These are phyloP conservation scores for Bacidia gigantensis DNA, from an alignment of 495 filamentous ascomycete species.

Conservation along the genomic window DNA sequence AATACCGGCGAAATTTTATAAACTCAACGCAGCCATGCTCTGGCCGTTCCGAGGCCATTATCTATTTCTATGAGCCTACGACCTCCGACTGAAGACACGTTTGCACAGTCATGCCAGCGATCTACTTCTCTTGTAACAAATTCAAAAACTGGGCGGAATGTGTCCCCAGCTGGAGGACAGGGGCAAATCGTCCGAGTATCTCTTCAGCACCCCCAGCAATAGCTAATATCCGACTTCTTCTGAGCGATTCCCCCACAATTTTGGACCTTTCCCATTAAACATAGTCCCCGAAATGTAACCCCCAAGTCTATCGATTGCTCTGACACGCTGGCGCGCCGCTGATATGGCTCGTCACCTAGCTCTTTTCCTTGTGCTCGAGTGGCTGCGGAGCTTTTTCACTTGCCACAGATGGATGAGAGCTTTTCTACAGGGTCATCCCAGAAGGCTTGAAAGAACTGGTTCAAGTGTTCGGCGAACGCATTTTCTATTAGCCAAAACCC, in stretches of 20 bases:
- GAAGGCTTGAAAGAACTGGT: not conserved
- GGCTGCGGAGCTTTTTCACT: not conserved
- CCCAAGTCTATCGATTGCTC: not conserved
- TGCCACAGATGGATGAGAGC: not conserved
- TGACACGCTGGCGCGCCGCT: not conserved
- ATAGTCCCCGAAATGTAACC: not conserved
- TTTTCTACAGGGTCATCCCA: not conserved
- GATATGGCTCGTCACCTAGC: too few species aligned
- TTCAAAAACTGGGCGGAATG: not conserved
- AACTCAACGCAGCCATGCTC: conserved; percentile 1
- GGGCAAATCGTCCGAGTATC: not conserved
- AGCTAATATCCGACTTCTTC: not conserved
- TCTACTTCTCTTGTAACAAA: not conserved
- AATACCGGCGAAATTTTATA: not conserved
- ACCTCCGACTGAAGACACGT: not conserved
- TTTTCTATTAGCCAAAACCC: not conserved
- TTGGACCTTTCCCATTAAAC: too few species aligned
- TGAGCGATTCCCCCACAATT: not conserved
- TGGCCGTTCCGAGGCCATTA: not conserved
- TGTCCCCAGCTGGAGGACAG: not conserved
- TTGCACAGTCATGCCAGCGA: not conserved
- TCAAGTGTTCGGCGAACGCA: not conserved
- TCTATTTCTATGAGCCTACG: not conserved
- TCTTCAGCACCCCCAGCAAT: not conserved
- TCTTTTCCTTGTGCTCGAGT: not conserved